phyloP scores from a whole-genome alignment of 306 rosid species.

The Prosopis cineraria region DNA sequence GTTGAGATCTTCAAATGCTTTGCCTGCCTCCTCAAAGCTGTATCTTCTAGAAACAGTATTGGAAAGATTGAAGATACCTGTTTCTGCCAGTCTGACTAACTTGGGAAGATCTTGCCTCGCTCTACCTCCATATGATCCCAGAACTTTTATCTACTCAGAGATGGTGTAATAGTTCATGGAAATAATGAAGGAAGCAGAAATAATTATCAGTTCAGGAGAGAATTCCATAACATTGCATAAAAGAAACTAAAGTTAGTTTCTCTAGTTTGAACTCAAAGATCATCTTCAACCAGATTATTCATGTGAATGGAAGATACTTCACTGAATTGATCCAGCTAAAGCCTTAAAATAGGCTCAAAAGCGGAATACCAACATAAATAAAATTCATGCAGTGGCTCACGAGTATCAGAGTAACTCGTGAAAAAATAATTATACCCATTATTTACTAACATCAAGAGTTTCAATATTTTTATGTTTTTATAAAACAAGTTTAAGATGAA shows the following conservation, averaged over 20 bases:
- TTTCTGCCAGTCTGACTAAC: slow-evolving; percentile 80
- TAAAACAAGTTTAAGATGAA: background rate
- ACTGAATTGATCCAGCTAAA: background rate
- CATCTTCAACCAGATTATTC: background rate
- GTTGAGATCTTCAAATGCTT: slow-evolving; percentile 84
- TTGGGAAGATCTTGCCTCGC: slow-evolving; percentile 99
- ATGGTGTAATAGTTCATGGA: background rate
- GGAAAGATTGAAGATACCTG: slow-evolving; percentile 73
- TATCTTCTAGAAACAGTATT: slow-evolving; percentile 82
- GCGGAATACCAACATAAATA: background rate
- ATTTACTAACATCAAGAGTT: background rate
- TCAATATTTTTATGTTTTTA: background rate
- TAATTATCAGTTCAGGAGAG: background rate
- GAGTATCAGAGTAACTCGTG: background rate
- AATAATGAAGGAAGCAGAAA: background rate
- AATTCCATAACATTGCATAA: background rate
- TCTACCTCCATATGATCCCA: slow-evolving; percentile 94
- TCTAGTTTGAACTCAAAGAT: background rate
- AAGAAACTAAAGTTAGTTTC: background rate
- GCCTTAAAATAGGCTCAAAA: background rate
- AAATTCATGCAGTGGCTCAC: background rate
- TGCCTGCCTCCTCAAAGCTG: slow-evolving; percentile 71
- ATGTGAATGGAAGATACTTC: slow-evolving; percentile 2
- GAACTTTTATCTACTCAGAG: slow-evolving; percentile 71
- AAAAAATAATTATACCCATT: background rate